Base-by-base conservation (phyloP, 1,284 basidiomycete species). In the Ceratobasidium sp. region DNA sequence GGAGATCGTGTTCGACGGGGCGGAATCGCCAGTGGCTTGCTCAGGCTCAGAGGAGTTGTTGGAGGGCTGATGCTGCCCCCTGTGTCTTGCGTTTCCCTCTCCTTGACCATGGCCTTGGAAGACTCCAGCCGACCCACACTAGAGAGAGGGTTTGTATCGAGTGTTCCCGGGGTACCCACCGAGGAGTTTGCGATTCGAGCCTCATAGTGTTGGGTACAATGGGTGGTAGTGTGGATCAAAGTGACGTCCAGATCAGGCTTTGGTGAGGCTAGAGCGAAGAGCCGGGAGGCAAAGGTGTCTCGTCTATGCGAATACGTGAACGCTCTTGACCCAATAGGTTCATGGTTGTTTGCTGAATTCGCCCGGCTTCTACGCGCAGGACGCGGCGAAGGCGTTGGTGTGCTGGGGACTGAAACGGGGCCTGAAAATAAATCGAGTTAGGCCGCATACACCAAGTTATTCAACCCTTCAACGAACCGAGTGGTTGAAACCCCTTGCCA, bases 1-100 rank as follows among this genome's bases (percentile, higher is more conserved):
- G 73, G 73, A 23, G 73, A 75, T 14, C 60, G 73, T 54, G 48
- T 65, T 60, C 73, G 50, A 8, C 68, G 44, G n/a, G 52, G 46
- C 6, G 73, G 73, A 44, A 75, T 52, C 8, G 44, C 18, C n/a
- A 75, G 50, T 12, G 60, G 73, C 20, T 38, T 74, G 20, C 38
- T 41, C 8, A 52, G 6, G 20, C 33, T 38, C 2, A 23, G 2
- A 18, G 44, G 55, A 18, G 30, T 41, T 1, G 27, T 41, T 14
- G 33, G 57, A n/a, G 33, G 10, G 1, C n/a, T 52, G 4, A 57
- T 27, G 27, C 30, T 10, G 16, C 30, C n/a, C 3, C 18, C 41
- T 18, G 70, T 10, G 2, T 38, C 35, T 66, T 54, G 59, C 23
- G 50, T 14, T 35, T 65, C 65, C 38, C 27, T 35, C 20, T n/a